Percentiles rank a stretch among this genome's conserved stretches.
Conservation (phyloP, 2,329 filamentous ascomycete genomes). For the Xylariales sp. region DNA sequence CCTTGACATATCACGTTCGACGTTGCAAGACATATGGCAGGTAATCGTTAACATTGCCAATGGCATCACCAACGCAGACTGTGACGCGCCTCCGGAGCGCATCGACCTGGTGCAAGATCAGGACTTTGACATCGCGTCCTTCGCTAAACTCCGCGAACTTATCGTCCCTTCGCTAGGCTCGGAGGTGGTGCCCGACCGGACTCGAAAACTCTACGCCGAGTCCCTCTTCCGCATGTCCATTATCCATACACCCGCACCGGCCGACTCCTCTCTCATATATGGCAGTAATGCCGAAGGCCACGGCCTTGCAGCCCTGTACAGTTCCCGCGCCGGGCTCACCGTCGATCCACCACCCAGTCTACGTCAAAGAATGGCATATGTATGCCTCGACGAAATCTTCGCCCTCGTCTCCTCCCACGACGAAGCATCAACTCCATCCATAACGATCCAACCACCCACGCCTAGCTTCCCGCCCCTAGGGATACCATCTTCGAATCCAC, state of each 20-base stretch:
- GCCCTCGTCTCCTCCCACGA: constrained; percentile 55
- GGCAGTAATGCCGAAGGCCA: constrained; percentile 33
- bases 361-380: constrained; percentile 70
- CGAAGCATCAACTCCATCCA: constrained; percentile 29
- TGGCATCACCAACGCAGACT: constrained; percentile 65
- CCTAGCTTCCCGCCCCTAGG: constrained; percentile 33
- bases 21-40: constrained; percentile 62
- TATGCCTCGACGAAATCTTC: constrained; percentile 77
- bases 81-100: constrained; percentile 38
- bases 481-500: constrained; percentile 11
- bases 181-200: constrained; percentile 57
- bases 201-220: constrained; percentile 65
- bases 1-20: constrained; percentile 38
- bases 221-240: constrained; percentile 79
- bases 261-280: constrained; percentile 55
- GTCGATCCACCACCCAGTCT: constrained; percentile 59
- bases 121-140: constrained; percentile 73
- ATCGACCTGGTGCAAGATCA: constrained; percentile 63
- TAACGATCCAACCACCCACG: constrained; percentile 39
- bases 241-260: constrained; percentile 59
- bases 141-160: constrained; percentile 63
- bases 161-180: constrained; percentile 71
- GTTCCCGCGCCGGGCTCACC: constrained; percentile 66
- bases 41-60: constrained; percentile 60
- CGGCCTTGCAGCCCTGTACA: constrained; percentile 59